A percentile compares a stretch with the other conserved stretches of the same genome.
These are phyloP conservation scores for Fusarium redolens DNA, from an alignment of 2,329 filamentous ascomycete genomes.

Conservation along the genomic window DNA sequence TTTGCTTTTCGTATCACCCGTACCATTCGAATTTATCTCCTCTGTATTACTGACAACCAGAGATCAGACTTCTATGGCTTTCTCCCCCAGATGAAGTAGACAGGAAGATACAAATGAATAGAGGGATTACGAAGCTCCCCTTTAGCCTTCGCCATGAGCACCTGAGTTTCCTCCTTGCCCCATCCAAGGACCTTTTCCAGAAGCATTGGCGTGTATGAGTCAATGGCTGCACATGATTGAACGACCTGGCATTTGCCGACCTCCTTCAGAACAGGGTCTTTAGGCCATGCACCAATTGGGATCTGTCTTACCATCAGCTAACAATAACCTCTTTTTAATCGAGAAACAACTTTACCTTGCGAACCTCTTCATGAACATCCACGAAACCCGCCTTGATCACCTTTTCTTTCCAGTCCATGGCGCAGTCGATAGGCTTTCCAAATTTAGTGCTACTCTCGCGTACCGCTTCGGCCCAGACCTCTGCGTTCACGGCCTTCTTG, in stretches of 20 bases:
- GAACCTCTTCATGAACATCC: constrained; percentile 25
- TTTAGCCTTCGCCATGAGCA: constrained; percentile 34
- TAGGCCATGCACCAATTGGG: constrained; percentile 28
- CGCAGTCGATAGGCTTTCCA: constrained; percentile 29
- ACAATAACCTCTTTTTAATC: rapidly evolving
- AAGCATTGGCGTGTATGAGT: constrained; percentile 31
- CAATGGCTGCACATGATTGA: constrained; percentile 32
- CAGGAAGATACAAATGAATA: constrained; percentile 30
- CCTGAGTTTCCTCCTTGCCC: constrained; percentile 29
- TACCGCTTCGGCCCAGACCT: constrained; percentile 18
- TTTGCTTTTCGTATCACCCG: neutral
- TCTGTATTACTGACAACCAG: neutral
- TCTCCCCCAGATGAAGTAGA: constrained; percentile 26
- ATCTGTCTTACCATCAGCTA: neutral
- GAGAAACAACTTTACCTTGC: constrained; percentile 3
- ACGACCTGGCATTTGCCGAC: constrained; percentile 25
- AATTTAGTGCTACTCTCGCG: constrained; percentile 21
- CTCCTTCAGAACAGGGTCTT: constrained; percentile 23
- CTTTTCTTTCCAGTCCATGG: constrained; percentile 19
- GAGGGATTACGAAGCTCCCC: constrained; percentile 38
- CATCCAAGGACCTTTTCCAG: constrained; percentile 33
- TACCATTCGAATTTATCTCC: rapidly evolving
- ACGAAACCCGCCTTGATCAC: constrained; percentile 19
- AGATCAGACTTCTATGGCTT: constrained; percentile 7
- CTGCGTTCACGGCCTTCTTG: constrained; percentile 23